These are phyloP conservation scores for Metschnikowia reukaufii DNA, from an alignment of 805 yeast species.

Conservation along the genomic window DNA sequence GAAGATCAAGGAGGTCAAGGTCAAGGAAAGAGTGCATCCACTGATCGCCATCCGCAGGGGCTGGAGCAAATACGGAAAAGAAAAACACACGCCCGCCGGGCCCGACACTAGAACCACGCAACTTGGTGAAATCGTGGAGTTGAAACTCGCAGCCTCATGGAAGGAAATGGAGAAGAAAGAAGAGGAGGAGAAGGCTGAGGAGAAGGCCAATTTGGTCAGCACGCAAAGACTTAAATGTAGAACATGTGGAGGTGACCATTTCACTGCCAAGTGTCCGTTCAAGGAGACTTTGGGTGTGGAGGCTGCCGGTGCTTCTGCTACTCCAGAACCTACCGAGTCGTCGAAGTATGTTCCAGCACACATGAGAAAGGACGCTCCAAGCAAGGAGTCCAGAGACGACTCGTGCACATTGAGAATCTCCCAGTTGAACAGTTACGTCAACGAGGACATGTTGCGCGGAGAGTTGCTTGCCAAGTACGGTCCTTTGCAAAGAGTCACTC, in stretches of 20 bases:
- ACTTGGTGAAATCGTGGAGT: conserved; percentile 77
- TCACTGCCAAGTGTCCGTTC: conserved; percentile 93
- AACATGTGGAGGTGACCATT: conserved; percentile 91
- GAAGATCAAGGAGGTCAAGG: conserved; percentile 71
- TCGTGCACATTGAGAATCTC: conserved; percentile 85
- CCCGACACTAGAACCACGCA: conserved; percentile 89
- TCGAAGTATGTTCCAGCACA: conserved; percentile 46
- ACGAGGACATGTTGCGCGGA: conserved; percentile 74
- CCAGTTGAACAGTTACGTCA: conserved; percentile 82
- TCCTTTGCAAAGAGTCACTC: conserved; percentile 68
- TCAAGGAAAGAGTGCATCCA: conserved; percentile 80
- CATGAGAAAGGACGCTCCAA: conserved; percentile 46
- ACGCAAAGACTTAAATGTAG: conserved; percentile 68
- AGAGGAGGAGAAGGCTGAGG: conserved; percentile 53
- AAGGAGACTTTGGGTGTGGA: conserved; percentile 76
- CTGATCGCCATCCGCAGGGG: conserved; percentile 82
- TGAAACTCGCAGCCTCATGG: conserved; percentile 75
- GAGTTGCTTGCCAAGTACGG: conserved; percentile 71
- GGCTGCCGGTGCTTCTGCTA: conserved; percentile 40
- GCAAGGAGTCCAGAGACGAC: conserved; percentile 68
- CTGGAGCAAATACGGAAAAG: conserved; percentile 89
- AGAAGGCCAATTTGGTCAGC: conserved; percentile 38
- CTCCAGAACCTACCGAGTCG: conserved; percentile 27
- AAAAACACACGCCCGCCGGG: conserved; percentile 69
- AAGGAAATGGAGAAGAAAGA: conserved; percentile 74